phyloP scores from a whole-genome alignment of 2,329 filamentous ascomycete genomes.

The Alternaria sp. region DNA sequence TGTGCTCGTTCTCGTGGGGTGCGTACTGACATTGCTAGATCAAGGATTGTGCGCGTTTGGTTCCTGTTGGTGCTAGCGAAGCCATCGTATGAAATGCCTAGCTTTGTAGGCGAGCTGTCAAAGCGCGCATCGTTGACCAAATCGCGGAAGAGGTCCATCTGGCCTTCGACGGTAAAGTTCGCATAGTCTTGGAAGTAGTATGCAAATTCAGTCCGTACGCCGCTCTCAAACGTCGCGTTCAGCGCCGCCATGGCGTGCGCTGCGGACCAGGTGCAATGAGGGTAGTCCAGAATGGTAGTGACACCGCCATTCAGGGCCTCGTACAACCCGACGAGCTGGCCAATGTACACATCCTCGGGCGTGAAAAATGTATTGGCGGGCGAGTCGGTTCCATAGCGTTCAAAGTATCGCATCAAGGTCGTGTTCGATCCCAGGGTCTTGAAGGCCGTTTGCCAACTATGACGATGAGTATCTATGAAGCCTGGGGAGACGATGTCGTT shows the following conservation, averaged over 20 bases:
- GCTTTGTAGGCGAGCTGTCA: neutral
- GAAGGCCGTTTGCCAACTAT: conserved; percentile 59
- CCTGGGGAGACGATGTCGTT: conserved; percentile 61
- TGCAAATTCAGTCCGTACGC: conserved; percentile 18
- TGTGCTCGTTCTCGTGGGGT: neutral
- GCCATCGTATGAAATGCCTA: conserved; percentile 10
- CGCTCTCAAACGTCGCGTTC: conserved; percentile 56
- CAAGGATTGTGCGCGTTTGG: conserved; percentile 4
- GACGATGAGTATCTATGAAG: conserved; percentile 63
- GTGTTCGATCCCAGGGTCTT: conserved; percentile 62
- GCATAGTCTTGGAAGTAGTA: conserved; percentile 7
- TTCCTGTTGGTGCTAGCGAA: conserved; percentile 5
- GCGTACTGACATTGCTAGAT: conserved; percentile 7
- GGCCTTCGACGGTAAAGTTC: conserved; percentile 8
- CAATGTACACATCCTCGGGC: conserved; percentile 31
- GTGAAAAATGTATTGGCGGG: conserved; percentile 8
- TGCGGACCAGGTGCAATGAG: conserved; percentile 47
- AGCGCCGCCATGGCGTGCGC: conserved; percentile 54
- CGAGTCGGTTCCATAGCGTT: conserved; percentile 15
- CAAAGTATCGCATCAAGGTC: conserved; percentile 34
- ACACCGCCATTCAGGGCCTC: conserved; percentile 60
- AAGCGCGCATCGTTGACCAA: neutral
- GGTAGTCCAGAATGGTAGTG: conserved; percentile 56
- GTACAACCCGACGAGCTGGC: conserved; percentile 49
- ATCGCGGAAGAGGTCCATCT: conserved; percentile 1